Conservation (phyloP, 2,329 filamentous ascomycete genomes). For the Blastomyces emzantsi region DNA sequence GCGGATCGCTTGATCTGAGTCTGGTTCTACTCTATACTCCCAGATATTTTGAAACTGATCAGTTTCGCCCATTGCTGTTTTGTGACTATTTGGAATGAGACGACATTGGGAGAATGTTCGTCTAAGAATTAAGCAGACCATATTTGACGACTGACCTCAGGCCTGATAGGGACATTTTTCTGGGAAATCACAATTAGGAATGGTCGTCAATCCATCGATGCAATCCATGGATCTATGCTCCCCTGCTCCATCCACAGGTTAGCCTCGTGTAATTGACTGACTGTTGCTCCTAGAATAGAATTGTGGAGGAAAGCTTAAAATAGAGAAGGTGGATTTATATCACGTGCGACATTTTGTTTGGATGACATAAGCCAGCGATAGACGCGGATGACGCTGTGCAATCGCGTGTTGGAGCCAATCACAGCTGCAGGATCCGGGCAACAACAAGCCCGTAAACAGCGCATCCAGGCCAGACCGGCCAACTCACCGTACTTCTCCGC, state of each 20-base stretch:
- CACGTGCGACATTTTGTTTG: not conserved
- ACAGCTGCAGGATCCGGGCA: not conserved
- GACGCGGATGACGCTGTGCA: not conserved
- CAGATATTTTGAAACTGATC: not conserved
- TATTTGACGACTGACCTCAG: not conserved
- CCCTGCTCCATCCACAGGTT: not conserved
- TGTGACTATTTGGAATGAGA: not conserved
- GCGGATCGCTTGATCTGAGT: not conserved
- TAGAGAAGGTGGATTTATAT: not conserved
- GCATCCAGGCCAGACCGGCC: not conserved
- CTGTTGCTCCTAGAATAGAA: not conserved
- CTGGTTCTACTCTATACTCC: not conserved
- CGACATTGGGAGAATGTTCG: too few relatives aligned
- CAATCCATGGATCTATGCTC: not conserved
- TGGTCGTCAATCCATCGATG: not conserved
- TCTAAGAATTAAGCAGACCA: not conserved
- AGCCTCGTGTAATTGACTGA: too few relatives aligned
- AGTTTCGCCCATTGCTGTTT: not conserved
- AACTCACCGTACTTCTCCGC: constrained; percentile 3
- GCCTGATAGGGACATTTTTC: not conserved
- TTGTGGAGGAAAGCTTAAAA: not conserved
- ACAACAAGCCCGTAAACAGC: constrained; percentile 3
- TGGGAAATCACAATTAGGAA: too few relatives aligned
- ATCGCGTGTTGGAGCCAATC: constrained; percentile 5
- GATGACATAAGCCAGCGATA: constrained; percentile 3